Evolutionary conservation across 2,329 filamentous ascomycete species (phyloP).

Genomic region (Grosmannia clavigera): DNA sequence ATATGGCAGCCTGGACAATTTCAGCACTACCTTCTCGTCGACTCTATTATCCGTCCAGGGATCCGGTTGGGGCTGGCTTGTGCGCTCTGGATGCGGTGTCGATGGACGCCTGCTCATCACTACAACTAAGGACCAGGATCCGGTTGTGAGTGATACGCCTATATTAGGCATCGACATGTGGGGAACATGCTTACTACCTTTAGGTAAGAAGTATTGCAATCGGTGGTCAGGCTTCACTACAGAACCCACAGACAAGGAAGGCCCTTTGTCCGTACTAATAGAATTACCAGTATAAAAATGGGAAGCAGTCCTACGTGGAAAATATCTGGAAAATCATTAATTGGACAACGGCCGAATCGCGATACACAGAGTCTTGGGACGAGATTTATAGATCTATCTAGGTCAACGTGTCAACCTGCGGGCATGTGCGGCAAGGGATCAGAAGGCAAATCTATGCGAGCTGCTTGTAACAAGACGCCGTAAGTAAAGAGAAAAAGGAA

Average conservation of each 20-base stretch:
- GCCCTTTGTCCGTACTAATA: background rate
- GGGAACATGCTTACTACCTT: conserved; percentile 83
- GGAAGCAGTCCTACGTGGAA: conserved; percentile 61
- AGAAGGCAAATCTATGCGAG: background rate
- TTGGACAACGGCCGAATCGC: conserved; percentile 57
- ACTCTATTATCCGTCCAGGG: conserved; percentile 63
- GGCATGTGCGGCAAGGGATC: background rate
- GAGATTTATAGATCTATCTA: conserved; percentile 30
- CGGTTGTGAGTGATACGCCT: conserved; percentile 50
- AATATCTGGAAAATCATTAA: conserved; percentile 71
- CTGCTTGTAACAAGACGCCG: background rate
- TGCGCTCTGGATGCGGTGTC: conserved; percentile 39
- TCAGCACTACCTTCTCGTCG: conserved; percentile 54
- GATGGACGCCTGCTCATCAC: conserved; percentile 50
- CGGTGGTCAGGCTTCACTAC: background rate
- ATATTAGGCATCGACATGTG: conserved; percentile 78
- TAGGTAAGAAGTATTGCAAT: conserved; percentile 36
- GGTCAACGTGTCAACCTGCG: conserved; percentile 10
- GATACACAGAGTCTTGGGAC: conserved; percentile 39
- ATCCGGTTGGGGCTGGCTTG: conserved; percentile 80
- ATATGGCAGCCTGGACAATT: conserved; percentile 56
- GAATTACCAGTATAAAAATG: conserved; percentile 52
- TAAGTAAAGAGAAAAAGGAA: background rate
- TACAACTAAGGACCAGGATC: conserved; percentile 77
- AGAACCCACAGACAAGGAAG: background rate